Percentiles rank a stretch among this genome's conserved stretches.
These are phyloP conservation scores for Aureobasidium sp. DNA, from an alignment of 2,329 filamentous ascomycete species.

Conservation along the genomic window DNA sequence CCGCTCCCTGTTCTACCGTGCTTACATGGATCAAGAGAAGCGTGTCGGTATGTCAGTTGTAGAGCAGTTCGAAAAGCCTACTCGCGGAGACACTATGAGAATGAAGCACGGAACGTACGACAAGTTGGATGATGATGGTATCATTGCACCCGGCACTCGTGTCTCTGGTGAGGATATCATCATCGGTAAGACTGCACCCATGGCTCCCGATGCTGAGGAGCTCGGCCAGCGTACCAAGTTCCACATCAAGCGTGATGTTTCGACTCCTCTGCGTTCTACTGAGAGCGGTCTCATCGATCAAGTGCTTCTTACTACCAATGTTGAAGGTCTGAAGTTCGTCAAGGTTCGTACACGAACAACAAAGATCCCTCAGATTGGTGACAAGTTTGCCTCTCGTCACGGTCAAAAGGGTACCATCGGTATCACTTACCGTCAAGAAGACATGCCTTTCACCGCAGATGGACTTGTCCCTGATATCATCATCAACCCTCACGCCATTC, in stretches of 20 bases:
- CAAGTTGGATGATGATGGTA: constrained; percentile 93
- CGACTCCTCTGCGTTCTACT: constrained; percentile 86
- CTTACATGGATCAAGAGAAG: constrained; percentile 96
- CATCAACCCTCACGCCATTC: constrained; percentile 99
- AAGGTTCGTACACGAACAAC: constrained; percentile 97
- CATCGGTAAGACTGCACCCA: constrained; percentile 95
- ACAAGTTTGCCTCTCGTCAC: constrained; percentile 98
- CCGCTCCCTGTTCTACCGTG: constrained; percentile 94
- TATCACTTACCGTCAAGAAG: constrained; percentile 94
- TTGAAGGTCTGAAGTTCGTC: constrained; percentile 88
- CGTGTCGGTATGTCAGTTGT: constrained; percentile 87
- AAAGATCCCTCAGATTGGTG: constrained; percentile 96
- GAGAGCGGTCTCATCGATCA: constrained; percentile 96
- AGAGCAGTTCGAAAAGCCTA: constrained; percentile 93
- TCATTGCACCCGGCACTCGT: constrained; percentile 85
- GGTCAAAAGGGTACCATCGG: constrained; percentile 99
- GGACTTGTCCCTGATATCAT: constrained; percentile 92
- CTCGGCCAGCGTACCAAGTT: constrained; percentile 82
- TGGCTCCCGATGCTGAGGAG: constrained; percentile 90
- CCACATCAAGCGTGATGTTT: constrained; percentile 91
- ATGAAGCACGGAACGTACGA: constrained; percentile 65
- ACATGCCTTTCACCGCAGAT: constrained; percentile 95
- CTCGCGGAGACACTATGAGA: constrained; percentile 75
- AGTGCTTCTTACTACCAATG: constrained; percentile 88
- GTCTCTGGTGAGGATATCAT: constrained; percentile 98